Evolutionary conservation across 148 eudicot species (phyloP), one percentile per base, ranked within the genome.

Genomic region (Camellia lanceoleosa): DNA sequence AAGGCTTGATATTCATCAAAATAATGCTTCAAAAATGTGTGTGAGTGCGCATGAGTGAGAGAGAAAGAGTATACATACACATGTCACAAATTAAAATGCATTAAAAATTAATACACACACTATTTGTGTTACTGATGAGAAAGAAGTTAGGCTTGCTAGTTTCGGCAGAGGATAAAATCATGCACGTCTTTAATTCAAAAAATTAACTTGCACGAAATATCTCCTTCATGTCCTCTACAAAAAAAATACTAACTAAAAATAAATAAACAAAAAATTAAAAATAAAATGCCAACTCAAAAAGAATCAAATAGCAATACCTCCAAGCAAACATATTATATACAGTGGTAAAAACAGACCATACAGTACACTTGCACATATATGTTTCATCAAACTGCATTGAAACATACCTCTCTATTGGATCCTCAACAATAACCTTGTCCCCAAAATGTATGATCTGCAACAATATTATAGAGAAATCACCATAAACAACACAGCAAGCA

Each of bases 391-490:
- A 71, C 7, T 71, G 46, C 10, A 6, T 56, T 59, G 64, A 62
- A 81, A 84, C 49, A 60, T 87, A 95, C 98, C 98, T 89, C 83
- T 95, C 97, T 63, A 95, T 86, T 2, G 98, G 97, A 79, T 93
- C 97, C 80, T 93, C 91, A 43, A 93, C 86, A 54, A 95, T 93
- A 61, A 89, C 92, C 86, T 85, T 93, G 83, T 93, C 98, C 5
- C 98, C 97, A 74, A 95, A 95, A 85, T 91, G 80, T 75, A 87
- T 82, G 71, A 93, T 72, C 98, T 95, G 73, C 83, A 83, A 76
- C 19, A 38, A 75, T 47, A 1, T 20, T 18, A 8, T 46, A 66
- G 73, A n/a, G 15, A 77, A 66, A 68, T 46, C 5, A 44, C 11
- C 3, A 81, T 15, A 51, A 77, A 46, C 12, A 67, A 51, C 15